Evolutionary conservation across 2,329 filamentous ascomycete species (phyloP), one percentile per base, ranked within the genome.

Genomic region (Pezicula carpinea): DNA sequence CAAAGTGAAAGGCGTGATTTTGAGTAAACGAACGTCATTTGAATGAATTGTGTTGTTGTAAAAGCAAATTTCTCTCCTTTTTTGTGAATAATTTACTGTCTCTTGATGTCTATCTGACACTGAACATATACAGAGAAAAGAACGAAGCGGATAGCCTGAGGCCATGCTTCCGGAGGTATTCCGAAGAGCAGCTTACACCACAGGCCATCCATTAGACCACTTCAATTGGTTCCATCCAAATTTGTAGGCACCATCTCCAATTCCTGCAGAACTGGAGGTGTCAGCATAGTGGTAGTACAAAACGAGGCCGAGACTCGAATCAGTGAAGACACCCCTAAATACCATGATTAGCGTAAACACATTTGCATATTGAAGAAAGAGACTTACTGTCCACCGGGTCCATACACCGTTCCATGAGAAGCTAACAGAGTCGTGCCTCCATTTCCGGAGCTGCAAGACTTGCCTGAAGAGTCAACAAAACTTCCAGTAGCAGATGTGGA

Each of bases 271-370:
- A 0, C 72, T 79, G 1, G 62, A 68, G 1, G 72, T 79, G 51
- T 81, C 67, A 3, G 79, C 69, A 52, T 82, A 82, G 54, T 82
- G 77, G 55, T 83, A 82, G 61, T 82, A 82, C 6, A 83, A 64
- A 6, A 83, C 68, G 6, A 73, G 69, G 1, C 78, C 78, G 8
- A 68, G 55, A 0, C 47, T 60, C 0, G 65, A 60, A 46, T 81
- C 78, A 3, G 67, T 65, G 50, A 75, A 73, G 3, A 81, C 71
- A 34, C 75, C 78, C 63, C 47, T 77, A 76, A n/a, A 18, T 8
- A 4, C 8, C 7, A 19, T 19, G 8, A 19, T 36, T 36, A 36
- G 34, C 5, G 17, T 19, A 17, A 4, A 18, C 8, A 18, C 5
- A n/a, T 19, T 15, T 36, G 6, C 4, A 18, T 17, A 11, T 10